Evolutionary conservation across 768 basidiomycete genomes (phyloP).

Genomic region (Mycena epipterygia): DNA sequence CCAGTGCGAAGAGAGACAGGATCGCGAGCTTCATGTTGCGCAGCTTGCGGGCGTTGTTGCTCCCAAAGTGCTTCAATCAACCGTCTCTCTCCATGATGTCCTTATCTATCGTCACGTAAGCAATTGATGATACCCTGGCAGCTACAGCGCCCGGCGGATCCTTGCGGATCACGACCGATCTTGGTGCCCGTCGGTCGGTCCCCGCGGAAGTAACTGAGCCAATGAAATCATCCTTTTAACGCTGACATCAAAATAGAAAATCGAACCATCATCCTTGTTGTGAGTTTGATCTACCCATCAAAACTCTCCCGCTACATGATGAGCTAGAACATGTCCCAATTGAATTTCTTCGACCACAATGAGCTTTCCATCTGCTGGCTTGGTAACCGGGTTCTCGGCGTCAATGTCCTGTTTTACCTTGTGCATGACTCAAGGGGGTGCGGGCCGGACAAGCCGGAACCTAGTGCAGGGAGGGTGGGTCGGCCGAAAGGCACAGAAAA

Average conservation of each 20-base stretch:
- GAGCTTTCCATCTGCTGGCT: conserved; percentile 16
- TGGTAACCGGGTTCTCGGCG: conserved; percentile 50
- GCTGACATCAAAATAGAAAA: too few species aligned
- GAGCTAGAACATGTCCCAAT: conserved; percentile 7
- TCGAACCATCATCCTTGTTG: neutral
- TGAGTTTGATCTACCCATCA: conserved; percentile 12
- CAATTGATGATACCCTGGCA: too few species aligned
- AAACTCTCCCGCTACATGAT: neutral
- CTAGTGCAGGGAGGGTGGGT: too few species aligned
- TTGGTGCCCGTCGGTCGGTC: neutral
- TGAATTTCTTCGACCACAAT: neutral
- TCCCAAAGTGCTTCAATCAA: too few species aligned
- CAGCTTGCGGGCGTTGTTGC: neutral
- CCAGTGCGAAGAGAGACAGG: conserved; percentile 21
- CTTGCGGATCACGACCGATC: too few species aligned
- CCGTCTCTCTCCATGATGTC: conserved; percentile 8
- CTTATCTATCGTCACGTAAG: too few species aligned
- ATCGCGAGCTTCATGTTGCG: conserved; percentile 23
- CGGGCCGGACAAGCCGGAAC: too few species aligned
- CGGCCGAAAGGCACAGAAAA: too few species aligned
- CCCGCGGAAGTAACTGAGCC: conserved; percentile 14
- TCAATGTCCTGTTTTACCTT: conserved; percentile 65
- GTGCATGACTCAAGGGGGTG: too few species aligned
- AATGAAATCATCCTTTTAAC: neutral
- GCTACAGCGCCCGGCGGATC: too few species aligned